phyloP scores from a whole-genome alignment of 2,329 filamentous ascomycete species.

The Fusarium beomiforme region DNA sequence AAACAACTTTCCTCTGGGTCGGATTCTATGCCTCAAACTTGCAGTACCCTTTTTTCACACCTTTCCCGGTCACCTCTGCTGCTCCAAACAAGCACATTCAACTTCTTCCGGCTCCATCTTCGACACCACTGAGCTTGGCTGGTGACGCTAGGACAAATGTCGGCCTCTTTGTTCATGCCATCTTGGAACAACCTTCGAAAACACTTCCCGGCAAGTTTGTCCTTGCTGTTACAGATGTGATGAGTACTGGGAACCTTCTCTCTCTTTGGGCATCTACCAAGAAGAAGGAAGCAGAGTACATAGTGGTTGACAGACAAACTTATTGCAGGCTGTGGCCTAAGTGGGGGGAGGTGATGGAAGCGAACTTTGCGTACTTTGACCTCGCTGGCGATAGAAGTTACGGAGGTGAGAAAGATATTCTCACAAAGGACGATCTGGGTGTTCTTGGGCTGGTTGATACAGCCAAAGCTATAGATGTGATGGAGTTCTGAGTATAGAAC shows the following conservation, averaged over 20 bases:
- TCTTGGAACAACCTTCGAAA: constrained; percentile 45
- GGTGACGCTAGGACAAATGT: constrained; percentile 48
- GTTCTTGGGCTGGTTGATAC: constrained; percentile 29
- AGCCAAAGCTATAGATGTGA: constrained; percentile 7
- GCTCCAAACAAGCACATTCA: constrained; percentile 42
- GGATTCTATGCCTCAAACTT: constrained; percentile 50
- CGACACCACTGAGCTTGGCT: constrained; percentile 43
- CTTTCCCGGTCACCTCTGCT: constrained; percentile 16
- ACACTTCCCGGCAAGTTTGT: constrained; percentile 45
- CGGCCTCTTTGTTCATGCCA: constrained; percentile 46
- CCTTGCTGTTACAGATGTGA: constrained; percentile 37
- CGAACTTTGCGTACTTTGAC: constrained; percentile 43
- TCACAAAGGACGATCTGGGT: constrained; percentile 40
- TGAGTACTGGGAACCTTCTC: constrained; percentile 43
- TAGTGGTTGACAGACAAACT: constrained; percentile 40
- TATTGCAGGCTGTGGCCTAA: constrained; percentile 45
- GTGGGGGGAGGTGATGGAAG: constrained; percentile 45
- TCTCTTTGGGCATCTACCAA: constrained; percentile 44
- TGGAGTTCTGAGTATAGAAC: neutral
- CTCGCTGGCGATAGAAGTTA: constrained; percentile 39
- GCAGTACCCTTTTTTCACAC: constrained; percentile 15
- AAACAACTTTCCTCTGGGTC: constrained; percentile 54
- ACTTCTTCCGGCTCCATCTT: constrained; percentile 38
- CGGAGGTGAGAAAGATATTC: constrained; percentile 31
- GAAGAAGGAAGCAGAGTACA: constrained; percentile 38